A percentile compares a stretch with the other conserved stretches of the same genome.
Evolutionary conservation across 2,329 filamentous ascomycete genomes (phyloP).

Genomic region (Alternaria postmessia): DNA sequence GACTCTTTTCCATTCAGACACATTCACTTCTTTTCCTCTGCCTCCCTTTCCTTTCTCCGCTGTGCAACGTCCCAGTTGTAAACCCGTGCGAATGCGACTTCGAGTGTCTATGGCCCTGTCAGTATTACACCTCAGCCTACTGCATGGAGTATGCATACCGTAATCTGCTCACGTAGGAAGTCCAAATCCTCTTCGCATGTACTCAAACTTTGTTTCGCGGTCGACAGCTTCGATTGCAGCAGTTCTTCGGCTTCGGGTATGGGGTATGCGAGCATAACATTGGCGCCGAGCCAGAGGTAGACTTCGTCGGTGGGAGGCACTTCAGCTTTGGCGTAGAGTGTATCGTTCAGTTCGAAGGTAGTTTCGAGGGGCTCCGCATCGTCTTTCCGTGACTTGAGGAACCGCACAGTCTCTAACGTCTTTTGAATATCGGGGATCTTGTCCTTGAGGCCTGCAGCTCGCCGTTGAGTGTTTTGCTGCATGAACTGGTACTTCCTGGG

Average conservation of each 20-base stretch:
- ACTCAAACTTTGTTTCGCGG: slow-evolving; percentile 79
- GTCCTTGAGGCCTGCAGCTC: slow-evolving; percentile 82
- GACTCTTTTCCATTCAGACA: slow-evolving; percentile 29
- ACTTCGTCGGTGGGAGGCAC: slow-evolving; percentile 88
- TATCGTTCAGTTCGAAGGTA: slow-evolving; percentile 96
- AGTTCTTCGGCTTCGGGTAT: slow-evolving; percentile 85
- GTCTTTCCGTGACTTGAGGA: slow-evolving; percentile 79
- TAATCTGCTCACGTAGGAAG: slow-evolving; percentile 95
- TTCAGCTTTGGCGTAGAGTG: slow-evolving; percentile 86
- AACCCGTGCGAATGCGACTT: slow-evolving; percentile 94
- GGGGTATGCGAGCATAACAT: slow-evolving; percentile 96
- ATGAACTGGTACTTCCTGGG: slow-evolving; percentile 99
- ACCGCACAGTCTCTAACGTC: slow-evolving; percentile 89
- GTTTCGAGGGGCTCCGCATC: slow-evolving; percentile 78
- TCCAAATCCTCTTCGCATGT: slow-evolving; percentile 97
- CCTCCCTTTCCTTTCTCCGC: slow-evolving; percentile 87
- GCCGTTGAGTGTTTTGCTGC: slow-evolving; percentile 90
- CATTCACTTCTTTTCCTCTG: slow-evolving; percentile 49
- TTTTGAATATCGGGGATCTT: slow-evolving; percentile 98
- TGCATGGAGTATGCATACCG: slow-evolving; percentile 60
- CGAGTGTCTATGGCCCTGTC: slow-evolving; percentile 75
- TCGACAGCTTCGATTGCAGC: slow-evolving; percentile 76
- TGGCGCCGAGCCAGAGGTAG: slow-evolving; percentile 97
- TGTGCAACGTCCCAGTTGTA: slow-evolving; percentile 99
- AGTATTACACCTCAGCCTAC: slow-evolving; percentile 8